Base-by-base conservation (phyloP, 1,139 yeast genomes). In the Geotrichum klebahnii region DNA sequence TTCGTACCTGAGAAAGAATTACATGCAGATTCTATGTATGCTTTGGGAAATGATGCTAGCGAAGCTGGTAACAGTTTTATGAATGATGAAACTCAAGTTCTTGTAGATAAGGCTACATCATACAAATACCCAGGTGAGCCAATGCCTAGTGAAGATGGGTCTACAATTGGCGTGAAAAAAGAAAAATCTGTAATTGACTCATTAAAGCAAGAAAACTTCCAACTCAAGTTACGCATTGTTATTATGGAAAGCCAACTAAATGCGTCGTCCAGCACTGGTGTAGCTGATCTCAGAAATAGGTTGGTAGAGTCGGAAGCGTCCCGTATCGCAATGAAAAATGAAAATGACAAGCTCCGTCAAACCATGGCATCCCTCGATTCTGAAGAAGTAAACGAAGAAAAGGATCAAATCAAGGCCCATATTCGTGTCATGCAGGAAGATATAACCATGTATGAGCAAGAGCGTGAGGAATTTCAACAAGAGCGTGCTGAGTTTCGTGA, bases 301-400 rank as follows among this genome's bases (percentile, higher is more conserved):
- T 46, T 57, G n/a, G 56, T 54, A 2, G 57, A 53, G 8, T 46
- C 55, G 4, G 55, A 57, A 38, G 55, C 59, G 2, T 53, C 55
- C 3, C 52, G 54, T 10, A 46, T 53, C 19, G 44, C 53, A 9
- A 45, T 52, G 42, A 55, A 53, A 29, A 54, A 40, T 31, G 60
- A 57, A 33, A 57, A 53, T 32, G 56, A 55, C 16, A 57, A 55
- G 43, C 48, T 57, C 20, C 37, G 60, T 8, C 36, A 47, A 22
- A 57, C 55, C 4, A 35, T 57, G 24, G 34, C 42, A n/a, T 26
- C 38, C 16, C 37, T 48, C 17, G 33, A 48, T 6, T 22, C 29
- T 33, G 46, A 48, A 31, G 52, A 48, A 34, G 29, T 20, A 20
- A 36, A 22, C 5, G 52, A 48, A 9, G 52, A 38, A 16, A 26